Evolutionary conservation across 805 yeast species (phyloP).

Genomic region (Wickerhamomyces chaumierensis): DNA sequence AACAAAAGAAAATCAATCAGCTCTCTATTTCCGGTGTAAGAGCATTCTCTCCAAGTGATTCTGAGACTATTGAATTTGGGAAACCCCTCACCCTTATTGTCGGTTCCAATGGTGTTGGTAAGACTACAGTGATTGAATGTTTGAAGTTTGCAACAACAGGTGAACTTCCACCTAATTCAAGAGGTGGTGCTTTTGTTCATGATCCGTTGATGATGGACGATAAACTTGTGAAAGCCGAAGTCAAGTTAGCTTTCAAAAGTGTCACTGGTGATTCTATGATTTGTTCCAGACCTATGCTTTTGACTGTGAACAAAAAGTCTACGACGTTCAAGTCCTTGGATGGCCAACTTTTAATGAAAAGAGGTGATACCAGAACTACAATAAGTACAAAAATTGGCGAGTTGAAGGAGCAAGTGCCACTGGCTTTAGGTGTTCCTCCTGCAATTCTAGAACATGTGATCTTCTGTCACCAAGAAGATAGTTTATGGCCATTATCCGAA

Average conservation of each 20-base stretch:
- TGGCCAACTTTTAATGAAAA: slow-evolving; percentile 63
- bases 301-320: slow-evolving; percentile 48
- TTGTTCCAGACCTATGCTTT: slow-evolving; percentile 75
- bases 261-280: slow-evolving; percentile 71
- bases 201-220: slow-evolving; percentile 80
- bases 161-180: slow-evolving; percentile 87
- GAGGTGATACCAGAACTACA: slow-evolving; percentile 54
- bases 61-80: slow-evolving; percentile 83
- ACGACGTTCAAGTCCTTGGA: slow-evolving; percentile 84
- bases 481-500: slow-evolving; percentile 92
- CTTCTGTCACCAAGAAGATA: slow-evolving; percentile 96
- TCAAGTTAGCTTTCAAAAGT: slow-evolving; percentile 73
- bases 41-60: slow-evolving; percentile 76
- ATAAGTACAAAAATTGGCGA: slow-evolving; percentile 77
- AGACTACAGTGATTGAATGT: slow-evolving; percentile 93
- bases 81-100: slow-evolving; percentile 87
- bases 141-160: slow-evolving; percentile 92
- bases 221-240: slow-evolving; percentile 76
- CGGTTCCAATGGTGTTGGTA: slow-evolving; percentile 94
- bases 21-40: slow-evolving; percentile 80
- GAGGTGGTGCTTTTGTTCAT: slow-evolving; percentile 92
- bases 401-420: slow-evolving; percentile 71
- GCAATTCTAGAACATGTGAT: slow-evolving; percentile 86
- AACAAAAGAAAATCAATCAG: slow-evolving; percentile 15
- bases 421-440: slow-evolving; percentile 75